Evolutionary conservation across 192 early-diverging fungal species (phyloP).

Genomic region (Linnemannia elongata): DNA sequence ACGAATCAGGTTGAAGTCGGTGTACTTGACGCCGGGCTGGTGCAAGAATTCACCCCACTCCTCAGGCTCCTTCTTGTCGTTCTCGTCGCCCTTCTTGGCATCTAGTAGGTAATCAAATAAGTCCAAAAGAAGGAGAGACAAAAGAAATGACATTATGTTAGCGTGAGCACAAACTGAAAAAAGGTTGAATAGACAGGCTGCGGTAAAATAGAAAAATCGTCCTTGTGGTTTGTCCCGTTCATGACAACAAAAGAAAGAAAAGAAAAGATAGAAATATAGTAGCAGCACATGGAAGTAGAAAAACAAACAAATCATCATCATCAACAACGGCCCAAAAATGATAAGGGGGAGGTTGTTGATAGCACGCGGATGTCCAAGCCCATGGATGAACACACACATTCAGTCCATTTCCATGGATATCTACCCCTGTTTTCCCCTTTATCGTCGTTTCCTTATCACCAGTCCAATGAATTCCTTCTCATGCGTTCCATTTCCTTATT

Average conservation of each 20-base stretch:
- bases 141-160: background rate
- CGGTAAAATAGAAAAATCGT: background rate
- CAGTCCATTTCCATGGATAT: no score
- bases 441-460: background rate
- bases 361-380: background rate
- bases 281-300: background rate
- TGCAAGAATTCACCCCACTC: constrained; percentile 99
- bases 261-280: background rate
- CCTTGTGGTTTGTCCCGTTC: background rate
- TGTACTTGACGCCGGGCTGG: constrained; percentile 96
- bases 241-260: background rate
- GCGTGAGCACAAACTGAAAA: constrained; percentile 1
- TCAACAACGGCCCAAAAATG: constrained; percentile 1
- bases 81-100: constrained; percentile 21
- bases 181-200: background rate
- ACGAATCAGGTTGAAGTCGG: constrained; percentile 96
- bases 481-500: background rate
- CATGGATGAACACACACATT: background rate
- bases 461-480: background rate
- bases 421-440: background rate
- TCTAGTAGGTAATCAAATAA: constrained; percentile 10
- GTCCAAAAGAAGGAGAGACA: background rate
- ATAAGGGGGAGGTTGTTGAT: background rate
- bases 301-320: background rate
- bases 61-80: constrained; percentile 59